phyloP scores from a whole-genome alignment of 2,329 filamentous ascomycete genomes.

The Aspergillus ochraceus region DNA sequence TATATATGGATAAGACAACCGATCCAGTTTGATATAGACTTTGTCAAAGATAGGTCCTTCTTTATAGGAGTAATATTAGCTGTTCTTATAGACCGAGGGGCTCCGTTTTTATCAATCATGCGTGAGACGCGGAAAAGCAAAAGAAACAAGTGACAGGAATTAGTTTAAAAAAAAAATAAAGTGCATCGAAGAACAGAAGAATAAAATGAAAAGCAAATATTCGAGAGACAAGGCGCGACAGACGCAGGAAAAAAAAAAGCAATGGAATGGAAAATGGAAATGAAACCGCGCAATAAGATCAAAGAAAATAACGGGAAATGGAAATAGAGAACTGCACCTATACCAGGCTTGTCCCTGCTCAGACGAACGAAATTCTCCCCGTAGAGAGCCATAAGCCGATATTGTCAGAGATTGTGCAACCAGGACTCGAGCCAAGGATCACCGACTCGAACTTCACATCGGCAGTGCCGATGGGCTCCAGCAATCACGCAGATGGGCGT shows the following conservation, averaged over 20 bases:
- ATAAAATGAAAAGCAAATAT: neutral
- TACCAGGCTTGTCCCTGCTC: conserved; percentile 20
- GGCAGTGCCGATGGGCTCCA: conserved; percentile 13
- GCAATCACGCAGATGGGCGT: neutral
- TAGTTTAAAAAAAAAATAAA: neutral
- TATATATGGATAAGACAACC: neutral
- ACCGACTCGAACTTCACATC: conserved; percentile 9
- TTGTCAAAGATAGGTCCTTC: neutral
- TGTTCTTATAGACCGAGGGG: neutral
- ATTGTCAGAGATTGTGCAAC: conserved; percentile 17
- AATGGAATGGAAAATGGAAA: neutral
- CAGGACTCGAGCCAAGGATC: conserved; percentile 16
- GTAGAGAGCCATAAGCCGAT: conserved; percentile 11
- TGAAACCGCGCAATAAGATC: neutral
- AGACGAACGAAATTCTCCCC: conserved; percentile 12
- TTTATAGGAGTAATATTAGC: neutral
- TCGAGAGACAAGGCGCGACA: neutral
- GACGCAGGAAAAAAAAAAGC: neutral
- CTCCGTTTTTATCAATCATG: conserved; percentile 5
- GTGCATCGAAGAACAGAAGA: neutral
- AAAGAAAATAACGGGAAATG: conserved; percentile 6
- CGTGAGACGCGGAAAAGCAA: neutral
- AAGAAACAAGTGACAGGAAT: neutral
- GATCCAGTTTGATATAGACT: neutral
- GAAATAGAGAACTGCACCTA: conserved; percentile 7